Base-by-base conservation (phyloP, 352 stramenopile species). In the Phytophthora pistaciae region DNA sequence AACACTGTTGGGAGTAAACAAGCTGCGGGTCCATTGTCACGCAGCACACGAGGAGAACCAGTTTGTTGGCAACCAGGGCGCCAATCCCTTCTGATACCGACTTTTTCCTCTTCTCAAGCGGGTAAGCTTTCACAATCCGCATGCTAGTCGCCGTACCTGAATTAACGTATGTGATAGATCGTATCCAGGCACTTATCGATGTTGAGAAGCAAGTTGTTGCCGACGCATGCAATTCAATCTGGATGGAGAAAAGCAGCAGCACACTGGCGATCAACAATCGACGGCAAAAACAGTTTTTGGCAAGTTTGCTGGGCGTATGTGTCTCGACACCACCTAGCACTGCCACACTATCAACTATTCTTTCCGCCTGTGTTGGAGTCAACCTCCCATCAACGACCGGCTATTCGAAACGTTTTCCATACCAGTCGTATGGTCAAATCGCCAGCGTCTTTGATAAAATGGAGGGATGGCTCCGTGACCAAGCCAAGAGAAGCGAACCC, bases 141-240 rank as follows among this genome's bases (percentile, higher is more conserved):
- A 46, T 6, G 55, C 58, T 60, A 46, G n/a, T 36, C 46, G 11
- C 52, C 31, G 31, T 59, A 10, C 5, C 5, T 18, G 14, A 10
- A 46, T 6, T 48, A 53, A 53, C n/a, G 21, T 21, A 13, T 55
- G n/a, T 10, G 21, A 46, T 66, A 88, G 78, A 60, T 64, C 65
- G 53, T 48, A 68, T 88, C 40, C 56, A 75, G 38, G 58, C 59
- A 10, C 54, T 83, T 49, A 77, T 88, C 38, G 53, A 76, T 9
- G 36, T 85, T 2, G 80, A 88, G 29, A 86, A 86, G 63, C 70
- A 80, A 38, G 60, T 68, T 7, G 64, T 88, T 42, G 63, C 44
- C 20, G 56, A 70, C 13, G 58, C 75, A 36, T 86, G 75, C 38
- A 36, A 72, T 50, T 50, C 53, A 6, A 42, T 74, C 14, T 25